Base-by-base conservation (phyloP, 768 basidiomycete genomes). In the Imleria badia region DNA sequence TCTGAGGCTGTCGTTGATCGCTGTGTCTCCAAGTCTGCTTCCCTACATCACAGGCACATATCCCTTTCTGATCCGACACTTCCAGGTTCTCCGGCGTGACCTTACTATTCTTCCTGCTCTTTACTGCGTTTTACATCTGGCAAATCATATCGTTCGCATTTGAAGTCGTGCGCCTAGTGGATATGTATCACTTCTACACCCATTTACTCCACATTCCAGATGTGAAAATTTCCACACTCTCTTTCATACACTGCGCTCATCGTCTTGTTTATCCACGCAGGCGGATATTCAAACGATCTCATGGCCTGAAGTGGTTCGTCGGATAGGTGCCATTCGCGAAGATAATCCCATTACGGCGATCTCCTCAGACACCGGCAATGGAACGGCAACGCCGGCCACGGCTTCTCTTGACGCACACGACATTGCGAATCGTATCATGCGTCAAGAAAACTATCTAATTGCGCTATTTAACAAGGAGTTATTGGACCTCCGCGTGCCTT, bases 371-470 rank as follows among this genome's bases (percentile, higher is more conserved):
- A 60, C 75, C 55, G 70, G 77, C 5, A 74, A 76, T 45, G 75
- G 71, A 45, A 74, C 77, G 1, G 82, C 84, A 60, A 81, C 87
- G 58, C 81, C 86, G 5, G 79, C 86, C 11, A 86, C 84, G 1
- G 91, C 93, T 44, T 91, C 91, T 67, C 83, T 99, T 8, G 97
- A 99, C 62, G 97, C 96, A 3, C 97, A 99, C 67, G 96, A 98
- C 72, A 85, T 98, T 49, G 96, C 96, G 5, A 98, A 98, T 68
- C 88, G 97, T 48, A 98, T 99, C 64, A 82, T 99, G 84, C 83
- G 97, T 31, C 93, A 98, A 69, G 97, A 98, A 68, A 99, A 99
- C 72, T 99, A 98, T 68, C 81, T 99, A 47, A 97, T 98, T 54
- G 94, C 97, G 0, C 72, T 99, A 19, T 97, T 99, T 72, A 99